A percentile compares a stretch with the other conserved stretches of the same genome.
phyloP scores from a whole-genome alignment of 306 rosid species.

The Lupinus albus region DNA sequence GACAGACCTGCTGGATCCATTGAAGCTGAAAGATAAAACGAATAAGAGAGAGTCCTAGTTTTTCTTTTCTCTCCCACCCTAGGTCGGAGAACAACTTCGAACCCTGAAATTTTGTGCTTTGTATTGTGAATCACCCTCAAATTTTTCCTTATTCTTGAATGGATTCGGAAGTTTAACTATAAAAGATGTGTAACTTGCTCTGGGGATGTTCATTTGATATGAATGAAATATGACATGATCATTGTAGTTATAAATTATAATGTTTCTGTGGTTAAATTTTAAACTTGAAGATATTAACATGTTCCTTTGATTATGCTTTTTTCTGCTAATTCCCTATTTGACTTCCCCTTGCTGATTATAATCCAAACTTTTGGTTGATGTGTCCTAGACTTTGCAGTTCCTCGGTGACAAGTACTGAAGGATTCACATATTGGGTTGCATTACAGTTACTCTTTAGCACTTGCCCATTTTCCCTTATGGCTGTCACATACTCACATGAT shows the following conservation, averaged over 20 bases:
- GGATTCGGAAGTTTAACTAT: constrained; percentile 15
- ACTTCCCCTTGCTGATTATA: not conserved
- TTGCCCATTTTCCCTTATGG: constrained; percentile 7
- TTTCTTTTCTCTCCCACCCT: constrained; percentile 44
- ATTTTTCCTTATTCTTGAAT: constrained; percentile 32
- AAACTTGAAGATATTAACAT: constrained; percentile 8
- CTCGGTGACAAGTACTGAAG: constrained; percentile 57
- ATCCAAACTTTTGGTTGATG: constrained; percentile 41
- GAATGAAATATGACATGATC: not conserved
- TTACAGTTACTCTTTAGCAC: constrained; percentile 22
- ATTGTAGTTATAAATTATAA: not conserved
- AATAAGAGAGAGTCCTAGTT: constrained; percentile 20
- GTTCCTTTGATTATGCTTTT: not conserved
- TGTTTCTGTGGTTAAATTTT: not conserved
- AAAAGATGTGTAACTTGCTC: not conserved
- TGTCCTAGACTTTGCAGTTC: constrained; percentile 64
- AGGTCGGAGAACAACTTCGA: constrained; percentile 37
- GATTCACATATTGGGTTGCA: constrained; percentile 45
- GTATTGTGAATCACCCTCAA: constrained; percentile 42
- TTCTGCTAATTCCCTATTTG: no score
- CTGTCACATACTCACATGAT: constrained; percentile 26
- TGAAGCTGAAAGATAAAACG: constrained; percentile 47
- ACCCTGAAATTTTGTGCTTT: constrained; percentile 45
- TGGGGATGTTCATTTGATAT: not conserved
- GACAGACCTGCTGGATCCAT: constrained; percentile 64